These are phyloP conservation scores for Amoebophrya sp. DNA, from an alignment of 169 alveolate genomes.

Conservation along the genomic window DNA sequence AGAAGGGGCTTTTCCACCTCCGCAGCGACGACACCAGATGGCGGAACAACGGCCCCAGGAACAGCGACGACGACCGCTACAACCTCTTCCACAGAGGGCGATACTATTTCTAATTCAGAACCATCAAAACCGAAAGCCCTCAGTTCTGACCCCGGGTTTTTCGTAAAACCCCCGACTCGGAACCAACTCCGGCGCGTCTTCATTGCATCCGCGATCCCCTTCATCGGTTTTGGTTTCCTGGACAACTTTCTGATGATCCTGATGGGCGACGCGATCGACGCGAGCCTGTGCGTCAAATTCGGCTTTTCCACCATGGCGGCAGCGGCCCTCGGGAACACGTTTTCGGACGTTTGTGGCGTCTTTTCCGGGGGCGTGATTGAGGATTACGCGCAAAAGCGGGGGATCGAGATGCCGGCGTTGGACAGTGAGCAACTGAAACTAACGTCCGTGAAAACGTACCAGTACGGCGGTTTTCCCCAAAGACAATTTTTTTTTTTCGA, in stretches of 20 bases:
- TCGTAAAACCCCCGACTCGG: not conserved
- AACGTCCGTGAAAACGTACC: not conserved
- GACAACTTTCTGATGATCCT: slow-evolving; percentile 59
- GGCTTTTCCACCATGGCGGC: slow-evolving; percentile 62
- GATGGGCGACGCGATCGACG: slow-evolving; percentile 56
- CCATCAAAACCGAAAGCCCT: no score
- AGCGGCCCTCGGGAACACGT: slow-evolving; percentile 56
- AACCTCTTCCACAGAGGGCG: no score
- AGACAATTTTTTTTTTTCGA: no score
- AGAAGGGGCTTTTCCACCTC: no score
- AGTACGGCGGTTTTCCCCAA: no score
- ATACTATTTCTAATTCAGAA: no score
- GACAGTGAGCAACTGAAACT: not conserved
- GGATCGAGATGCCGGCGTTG: not conserved
- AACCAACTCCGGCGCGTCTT: slow-evolving; percentile 32
- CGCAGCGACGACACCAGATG: no score
- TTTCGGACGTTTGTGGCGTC: slow-evolving; percentile 52
- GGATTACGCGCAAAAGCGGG: not conserved
- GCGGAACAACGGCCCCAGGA: no score
- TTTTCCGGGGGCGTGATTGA: slow-evolving; percentile 5
- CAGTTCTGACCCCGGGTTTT: no score
- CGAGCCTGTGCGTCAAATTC: slow-evolving; percentile 52
- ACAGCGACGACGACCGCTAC: no score
- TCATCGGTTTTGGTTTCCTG: slow-evolving; percentile 56
- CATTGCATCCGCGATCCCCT: slow-evolving; percentile 47